phyloP scores from a whole-genome alignment of 176 grass and related monocot species.

The Triticum timopheevii region DNA sequence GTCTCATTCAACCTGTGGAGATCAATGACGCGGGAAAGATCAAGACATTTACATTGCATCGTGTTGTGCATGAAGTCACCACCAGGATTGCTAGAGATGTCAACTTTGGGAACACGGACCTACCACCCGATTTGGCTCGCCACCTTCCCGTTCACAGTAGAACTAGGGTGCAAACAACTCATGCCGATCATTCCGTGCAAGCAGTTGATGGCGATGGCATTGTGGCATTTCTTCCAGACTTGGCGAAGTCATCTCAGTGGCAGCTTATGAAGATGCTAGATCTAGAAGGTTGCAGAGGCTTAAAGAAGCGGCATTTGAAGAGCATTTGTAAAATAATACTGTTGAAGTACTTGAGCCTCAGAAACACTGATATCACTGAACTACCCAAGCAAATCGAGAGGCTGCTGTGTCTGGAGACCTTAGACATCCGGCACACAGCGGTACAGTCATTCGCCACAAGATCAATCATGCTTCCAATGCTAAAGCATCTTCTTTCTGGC shows the following conservation, averaged over 20 bases:
- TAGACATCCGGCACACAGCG: slow-evolving; percentile 31
- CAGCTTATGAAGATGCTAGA: slow-evolving; percentile 23
- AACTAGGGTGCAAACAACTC: neutral
- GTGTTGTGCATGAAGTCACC: neutral
- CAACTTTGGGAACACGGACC: neutral
- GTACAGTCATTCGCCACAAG: neutral
- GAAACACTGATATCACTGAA: neutral
- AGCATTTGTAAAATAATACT: slow-evolving; percentile 21
- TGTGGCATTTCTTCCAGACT: neutral
- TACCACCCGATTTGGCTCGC: neutral
- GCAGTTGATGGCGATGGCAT: neutral
- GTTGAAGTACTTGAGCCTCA: neutral
- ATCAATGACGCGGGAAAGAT: neutral
- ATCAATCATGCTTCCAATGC: neutral
- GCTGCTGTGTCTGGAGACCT: neutral
- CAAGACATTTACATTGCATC: slow-evolving; percentile 15
- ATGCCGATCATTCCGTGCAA: neutral
- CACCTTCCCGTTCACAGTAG: neutral
- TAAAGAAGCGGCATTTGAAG: neutral
- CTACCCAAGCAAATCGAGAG: no score
- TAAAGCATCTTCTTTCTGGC: slow-evolving; percentile 21
- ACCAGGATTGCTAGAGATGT: neutral
- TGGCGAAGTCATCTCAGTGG: neutral
- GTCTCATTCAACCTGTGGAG: neutral
- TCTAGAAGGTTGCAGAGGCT: slow-evolving; percentile 5